Base-by-base conservation (phyloP, 2,329 filamentous ascomycete species). In the Arthrobotrys entomopaga region DNA sequence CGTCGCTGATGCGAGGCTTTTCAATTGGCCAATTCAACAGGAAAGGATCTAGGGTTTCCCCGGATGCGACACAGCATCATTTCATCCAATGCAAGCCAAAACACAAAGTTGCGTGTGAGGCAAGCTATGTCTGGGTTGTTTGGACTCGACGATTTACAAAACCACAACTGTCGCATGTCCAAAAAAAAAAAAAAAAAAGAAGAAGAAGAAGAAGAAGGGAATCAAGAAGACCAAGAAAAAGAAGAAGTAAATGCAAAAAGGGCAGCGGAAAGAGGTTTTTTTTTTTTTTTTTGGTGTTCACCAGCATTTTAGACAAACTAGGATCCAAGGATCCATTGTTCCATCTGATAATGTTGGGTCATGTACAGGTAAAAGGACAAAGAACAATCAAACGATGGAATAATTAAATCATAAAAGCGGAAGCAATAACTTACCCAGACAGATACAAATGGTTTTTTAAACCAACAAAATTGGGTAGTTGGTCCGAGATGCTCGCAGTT, bases 21-120 rank as follows among this genome's bases (percentile, higher is more conserved):
- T 61, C 65, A 42, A 69, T 69, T 69, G 65, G 65, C 49, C 65
- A 69, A 69, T 61, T 60, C 64, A 26, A 26, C 34, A 34, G n/a
- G 42, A 56, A 69, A 69, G 65, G 65, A 61, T 69, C 65, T 56
- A 38, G 43, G 34, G 22, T 40, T 46, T 22, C 16, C 16, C 46
- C 15, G 46, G 46, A 50, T 50, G 16, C 22, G 16, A 57, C 24
- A 43, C 54, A 57, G 54, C 29, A 34, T 34, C 38, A 43, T 24
- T 22, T 10, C 3, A 10, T 46, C 16, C 42, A 46, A 20, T 59
- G 46, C 19, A 59, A 13, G 22, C 19, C 3, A 58, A 53, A 43
- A 26, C 56, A 60, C 29, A 34, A 34, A 38, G 53, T 73, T 56
- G 61, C 69, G 61, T 73, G 61, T 43, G 69, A 66, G 48, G 61